Base-by-base conservation (phyloP, 371 early-diverging fungal species). In the Batkoa obscura region DNA sequence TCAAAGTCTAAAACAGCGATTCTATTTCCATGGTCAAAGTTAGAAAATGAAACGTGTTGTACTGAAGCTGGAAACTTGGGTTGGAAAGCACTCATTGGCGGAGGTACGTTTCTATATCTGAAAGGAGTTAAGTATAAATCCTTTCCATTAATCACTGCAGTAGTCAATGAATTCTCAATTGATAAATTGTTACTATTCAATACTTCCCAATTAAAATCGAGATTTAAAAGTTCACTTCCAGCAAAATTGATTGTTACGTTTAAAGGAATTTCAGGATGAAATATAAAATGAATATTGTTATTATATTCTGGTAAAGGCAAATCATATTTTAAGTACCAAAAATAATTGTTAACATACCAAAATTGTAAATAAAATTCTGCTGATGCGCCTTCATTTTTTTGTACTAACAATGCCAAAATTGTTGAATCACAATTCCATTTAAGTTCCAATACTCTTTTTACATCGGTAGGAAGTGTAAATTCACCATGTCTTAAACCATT, bases 401-500 rank as follows among this genome's bases (percentile, higher is more conserved):
- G 62, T 30, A 68, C 64, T 23, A 85, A 62, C 75, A 79, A 76
- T 8, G 90, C 92, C 55, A 97, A 68, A 1, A 91, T 69, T 12
- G 85, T 73, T 9, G 93, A 92, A 62, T 94, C 93, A 2, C 76
- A 66, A 62, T 90, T 94, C 90, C 93, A 97, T 3, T 68, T 62
- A 12, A 93, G 64, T 31, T 60, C 55, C 23, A 63, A 58, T 9
- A 66, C 50, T 17, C 61, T 62, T 38, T 65, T 68, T 42, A 74
- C 68, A 1, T 68, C 58, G 1, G 59, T 78, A 38, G 86, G 74
- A 47, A 97, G 66, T 1, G 82, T 66, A 62, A 96, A 94, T 65
- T 93, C 90, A 43, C 94, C 91, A 63, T 93, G 97, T 35, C 90
- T 72, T 52, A 94, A 66, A 10, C 97, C 97, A 61, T 97, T 97